Conservation (phyloP, 768 basidiomycete species). For the Coprinellus aureogranulatus region DNA sequence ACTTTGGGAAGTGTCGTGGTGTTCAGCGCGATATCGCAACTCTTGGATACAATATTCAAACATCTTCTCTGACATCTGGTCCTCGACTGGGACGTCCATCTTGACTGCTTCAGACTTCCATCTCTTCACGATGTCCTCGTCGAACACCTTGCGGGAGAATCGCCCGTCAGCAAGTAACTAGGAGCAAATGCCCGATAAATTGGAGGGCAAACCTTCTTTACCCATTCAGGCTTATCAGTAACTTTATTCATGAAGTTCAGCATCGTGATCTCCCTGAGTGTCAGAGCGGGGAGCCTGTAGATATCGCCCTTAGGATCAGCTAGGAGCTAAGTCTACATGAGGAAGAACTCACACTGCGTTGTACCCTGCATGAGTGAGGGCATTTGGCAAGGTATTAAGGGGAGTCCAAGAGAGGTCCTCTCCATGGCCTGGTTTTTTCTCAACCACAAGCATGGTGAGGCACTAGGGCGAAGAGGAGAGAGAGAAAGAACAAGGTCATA, state of each 20-base stretch:
- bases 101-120: conserved; percentile 14
- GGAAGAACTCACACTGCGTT: neutral
- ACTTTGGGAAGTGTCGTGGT: conserved; percentile 1
- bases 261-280: conserved; percentile 33
- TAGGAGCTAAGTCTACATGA: neutral
- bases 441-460: neutral
- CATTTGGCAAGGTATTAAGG: neutral
- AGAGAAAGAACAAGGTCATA: too few relatives aligned
- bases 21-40: conserved; percentile 16
- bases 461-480: too few relatives aligned
- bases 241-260: conserved; percentile 33
- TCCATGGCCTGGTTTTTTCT: neutral
- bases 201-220: conserved; percentile 21
- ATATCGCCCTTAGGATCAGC: neutral
- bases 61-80: conserved; percentile 16
- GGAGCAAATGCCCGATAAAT: too few relatives aligned
- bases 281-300: conserved; percentile 18
- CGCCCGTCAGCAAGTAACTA: too few relatives aligned
- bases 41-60: conserved; percentile 18
- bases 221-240: conserved; percentile 35
- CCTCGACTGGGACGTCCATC: neutral
- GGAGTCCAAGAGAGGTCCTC: neutral
- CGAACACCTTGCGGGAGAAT: conserved; percentile 12
- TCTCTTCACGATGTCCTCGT: conserved; percentile 12
- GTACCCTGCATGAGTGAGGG: neutral